Conservation (phyloP, 441 rosid species). For the Euphorbia schlechtendalii region DNA sequence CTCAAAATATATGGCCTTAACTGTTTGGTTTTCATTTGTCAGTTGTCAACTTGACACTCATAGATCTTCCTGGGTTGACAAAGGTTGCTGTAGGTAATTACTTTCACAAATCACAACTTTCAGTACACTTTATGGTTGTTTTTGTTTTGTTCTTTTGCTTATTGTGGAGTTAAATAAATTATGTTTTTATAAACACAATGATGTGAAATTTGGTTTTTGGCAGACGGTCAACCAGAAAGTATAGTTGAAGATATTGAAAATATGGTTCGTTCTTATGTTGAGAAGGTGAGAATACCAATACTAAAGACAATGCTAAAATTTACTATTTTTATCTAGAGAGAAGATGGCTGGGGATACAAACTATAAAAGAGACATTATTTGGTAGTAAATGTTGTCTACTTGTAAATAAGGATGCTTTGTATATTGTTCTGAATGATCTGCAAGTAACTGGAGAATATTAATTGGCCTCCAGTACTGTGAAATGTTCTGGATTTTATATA, state of each 20-base stretch:
- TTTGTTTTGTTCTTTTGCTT: not conserved
- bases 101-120: too few relatives aligned
- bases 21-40: constrained; percentile 26
- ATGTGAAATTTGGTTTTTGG: constrained; percentile 29
- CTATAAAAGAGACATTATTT: not conserved
- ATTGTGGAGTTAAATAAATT: not conserved
- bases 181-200: too few relatives aligned
- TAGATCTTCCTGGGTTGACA: constrained; percentile 99
- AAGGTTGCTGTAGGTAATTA: constrained; percentile 97
- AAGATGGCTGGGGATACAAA: not conserved
- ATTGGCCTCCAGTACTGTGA: not conserved
- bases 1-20: constrained; percentile 4
- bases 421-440: not conserved
- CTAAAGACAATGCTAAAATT: not conserved
- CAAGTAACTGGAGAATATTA: constrained; percentile 1
- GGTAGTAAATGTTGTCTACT: not conserved
- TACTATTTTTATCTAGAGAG: not conserved
- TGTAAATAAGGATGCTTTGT: not conserved
- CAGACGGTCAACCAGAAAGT: constrained; percentile 90
- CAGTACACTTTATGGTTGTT: too few relatives aligned
- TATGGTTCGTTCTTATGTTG: constrained; percentile 97
- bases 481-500: not conserved
- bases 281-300: constrained; percentile 55
- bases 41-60: constrained; percentile 97
- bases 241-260: constrained; percentile 93